Evolutionary conservation across 768 basidiomycete species (phyloP).

Genomic region (Xerocomellus chrysenteron): DNA sequence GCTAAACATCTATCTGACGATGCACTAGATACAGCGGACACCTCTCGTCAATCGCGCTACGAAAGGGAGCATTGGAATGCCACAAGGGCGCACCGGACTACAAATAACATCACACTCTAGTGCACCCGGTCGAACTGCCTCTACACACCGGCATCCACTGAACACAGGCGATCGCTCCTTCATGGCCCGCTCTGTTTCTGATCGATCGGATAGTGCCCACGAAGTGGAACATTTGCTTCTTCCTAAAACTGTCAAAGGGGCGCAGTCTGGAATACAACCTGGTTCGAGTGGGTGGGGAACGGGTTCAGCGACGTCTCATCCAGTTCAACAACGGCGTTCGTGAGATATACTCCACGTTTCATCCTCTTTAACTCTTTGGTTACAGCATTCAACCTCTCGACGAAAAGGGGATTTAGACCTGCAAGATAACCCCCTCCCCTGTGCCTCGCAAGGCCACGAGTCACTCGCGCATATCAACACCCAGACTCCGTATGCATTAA

Average conservation of each 20-base stretch:
- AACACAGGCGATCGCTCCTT: slow-evolving; percentile 41
- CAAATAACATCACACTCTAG: slow-evolving; percentile 27
- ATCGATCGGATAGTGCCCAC: slow-evolving; percentile 63
- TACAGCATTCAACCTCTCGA: slow-evolving; percentile 45
- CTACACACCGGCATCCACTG: slow-evolving; percentile 45
- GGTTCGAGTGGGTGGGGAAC: slow-evolving; percentile 40
- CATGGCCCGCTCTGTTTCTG: slow-evolving; percentile 47
- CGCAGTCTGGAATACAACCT: slow-evolving; percentile 17
- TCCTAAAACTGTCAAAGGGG: slow-evolving; percentile 23
- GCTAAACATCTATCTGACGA: slow-evolving; percentile 4
- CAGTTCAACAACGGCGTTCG: slow-evolving; percentile 30
- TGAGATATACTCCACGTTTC: background rate
- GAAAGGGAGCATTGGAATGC: slow-evolving; percentile 32
- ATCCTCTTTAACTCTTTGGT: background rate
- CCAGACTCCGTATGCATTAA: slow-evolving; percentile 10
- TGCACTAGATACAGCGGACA: slow-evolving; percentile 62
- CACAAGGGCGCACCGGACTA: slow-evolving; percentile 33
- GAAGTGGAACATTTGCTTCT: slow-evolving; percentile 71
- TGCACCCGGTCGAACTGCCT: slow-evolving; percentile 20
- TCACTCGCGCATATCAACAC: background rate
- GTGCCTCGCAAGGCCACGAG: background rate
- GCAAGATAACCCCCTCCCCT: slow-evolving; percentile 26
- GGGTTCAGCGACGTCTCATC: slow-evolving; percentile 22
- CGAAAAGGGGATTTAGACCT: slow-evolving; percentile 49
- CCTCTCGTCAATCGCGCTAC: slow-evolving; percentile 55